Evolutionary conservation across 2,329 filamentous ascomycete species (phyloP).

Genomic region (Epichloe sibirici): DNA sequence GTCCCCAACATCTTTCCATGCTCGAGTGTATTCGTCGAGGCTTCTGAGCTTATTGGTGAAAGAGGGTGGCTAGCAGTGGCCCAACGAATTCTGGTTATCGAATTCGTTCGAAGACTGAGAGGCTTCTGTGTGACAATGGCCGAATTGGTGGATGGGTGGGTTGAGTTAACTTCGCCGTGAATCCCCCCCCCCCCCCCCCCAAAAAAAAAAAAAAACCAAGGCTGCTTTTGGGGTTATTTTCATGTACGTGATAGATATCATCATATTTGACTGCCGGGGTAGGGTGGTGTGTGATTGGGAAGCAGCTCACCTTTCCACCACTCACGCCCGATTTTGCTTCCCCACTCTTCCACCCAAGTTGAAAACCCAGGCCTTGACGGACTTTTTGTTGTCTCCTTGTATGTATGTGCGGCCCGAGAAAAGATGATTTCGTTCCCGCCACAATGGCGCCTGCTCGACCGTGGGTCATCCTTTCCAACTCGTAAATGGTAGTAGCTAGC

Average conservation of each 20-base stretch:
- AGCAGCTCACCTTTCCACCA: neutral
- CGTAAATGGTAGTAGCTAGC: neutral
- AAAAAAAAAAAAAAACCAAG: neutral
- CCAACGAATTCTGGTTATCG: neutral
- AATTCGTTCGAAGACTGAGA: neutral
- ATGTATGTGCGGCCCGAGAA: neutral
- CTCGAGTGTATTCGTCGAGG: neutral
- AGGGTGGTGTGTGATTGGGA: neutral
- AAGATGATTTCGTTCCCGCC: neutral
- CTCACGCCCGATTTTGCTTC: neutral
- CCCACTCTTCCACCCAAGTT: neutral
- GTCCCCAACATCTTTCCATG: neutral
- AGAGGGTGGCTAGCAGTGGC: neutral
- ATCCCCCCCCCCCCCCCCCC: neutral
- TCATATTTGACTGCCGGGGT: slow-evolving; percentile 4
- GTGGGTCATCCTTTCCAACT: neutral
- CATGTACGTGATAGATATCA: neutral
- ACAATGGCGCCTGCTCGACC: neutral
- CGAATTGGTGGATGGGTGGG: neutral
- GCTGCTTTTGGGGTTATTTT: neutral
- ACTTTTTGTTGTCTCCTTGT: neutral
- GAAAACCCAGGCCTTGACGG: neutral
- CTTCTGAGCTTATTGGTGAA: neutral
- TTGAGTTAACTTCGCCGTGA: neutral
- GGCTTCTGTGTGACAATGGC: neutral